phyloP scores from a whole-genome alignment of 2,329 filamentous ascomycete species.

The Stachybotrys elegans region DNA sequence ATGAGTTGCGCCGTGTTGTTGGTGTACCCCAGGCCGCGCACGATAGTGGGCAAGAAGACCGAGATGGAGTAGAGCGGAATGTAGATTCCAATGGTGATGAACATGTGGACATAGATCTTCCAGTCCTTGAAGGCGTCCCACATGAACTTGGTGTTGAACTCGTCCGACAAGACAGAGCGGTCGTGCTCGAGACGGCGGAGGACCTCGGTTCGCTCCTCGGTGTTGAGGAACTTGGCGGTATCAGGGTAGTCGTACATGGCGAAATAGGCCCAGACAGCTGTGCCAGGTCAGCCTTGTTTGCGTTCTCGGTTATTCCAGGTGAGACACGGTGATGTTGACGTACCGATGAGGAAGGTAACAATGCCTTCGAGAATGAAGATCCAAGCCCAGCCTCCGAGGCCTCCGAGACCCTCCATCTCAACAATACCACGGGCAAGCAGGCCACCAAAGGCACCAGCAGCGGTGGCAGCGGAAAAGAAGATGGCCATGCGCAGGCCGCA shows the following conservation, averaged over 20 bases:
- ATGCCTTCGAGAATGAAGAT: slow-evolving; percentile 70
- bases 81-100: slow-evolving; percentile 56
- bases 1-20: slow-evolving; percentile 31
- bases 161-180: slow-evolving; percentile 45
- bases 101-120: slow-evolving; percentile 50
- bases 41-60: slow-evolving; percentile 32
- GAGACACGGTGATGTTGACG: slow-evolving; percentile 5
- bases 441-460: slow-evolving; percentile 59
- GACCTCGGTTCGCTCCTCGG: slow-evolving; percentile 37
- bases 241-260: slow-evolving; percentile 56
- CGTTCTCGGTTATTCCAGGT: slow-evolving; percentile 1
- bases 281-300: slow-evolving; percentile 6
- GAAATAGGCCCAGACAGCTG: slow-evolving; percentile 44
- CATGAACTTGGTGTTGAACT: slow-evolving; percentile 51
- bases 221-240: slow-evolving; percentile 42
- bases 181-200: slow-evolving; percentile 36
- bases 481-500: slow-evolving; percentile 57
- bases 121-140: slow-evolving; percentile 54
- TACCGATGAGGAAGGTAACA: slow-evolving; percentile 37
- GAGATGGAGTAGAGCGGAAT: slow-evolving; percentile 33
- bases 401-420: slow-evolving; percentile 48
- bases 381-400: slow-evolving; percentile 65
- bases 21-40: slow-evolving; percentile 29
- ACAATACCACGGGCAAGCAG: slow-evolving; percentile 55
- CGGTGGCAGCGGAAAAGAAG: slow-evolving; percentile 52